phyloP scores from a whole-genome alignment of 176 grass and related monocot genomes.

The Phyllostachys edulis region DNA sequence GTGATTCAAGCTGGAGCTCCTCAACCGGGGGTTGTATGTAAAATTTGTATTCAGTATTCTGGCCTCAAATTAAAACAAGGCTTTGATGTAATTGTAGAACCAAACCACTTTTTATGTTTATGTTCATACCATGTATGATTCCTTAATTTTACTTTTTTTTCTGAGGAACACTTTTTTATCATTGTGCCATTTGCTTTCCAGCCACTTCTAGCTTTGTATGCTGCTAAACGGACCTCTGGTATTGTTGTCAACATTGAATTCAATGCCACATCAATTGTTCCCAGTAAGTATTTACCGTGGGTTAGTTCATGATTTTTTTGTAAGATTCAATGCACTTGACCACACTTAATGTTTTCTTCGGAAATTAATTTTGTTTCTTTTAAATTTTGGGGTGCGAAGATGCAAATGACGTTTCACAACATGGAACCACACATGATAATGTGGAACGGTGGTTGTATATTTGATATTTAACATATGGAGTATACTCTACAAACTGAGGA shows the following conservation, averaged over 20 bases:
- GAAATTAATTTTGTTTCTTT: too few relatives aligned
- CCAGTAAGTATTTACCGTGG: slow-evolving; percentile 70
- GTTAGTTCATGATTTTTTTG: too few relatives aligned
- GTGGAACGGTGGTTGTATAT: background rate
- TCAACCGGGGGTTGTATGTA: background rate
- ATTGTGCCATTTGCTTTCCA: slow-evolving; percentile 42
- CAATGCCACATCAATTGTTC: slow-evolving; percentile 76
- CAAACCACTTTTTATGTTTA: background rate
- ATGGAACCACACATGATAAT: background rate
- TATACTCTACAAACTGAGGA: too few relatives aligned
- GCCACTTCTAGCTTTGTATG: slow-evolving; percentile 90
- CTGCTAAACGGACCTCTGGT: slow-evolving; percentile 75
- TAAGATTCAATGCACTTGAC: too few relatives aligned
- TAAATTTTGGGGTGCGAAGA: too few relatives aligned
- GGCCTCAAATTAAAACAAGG: background rate
- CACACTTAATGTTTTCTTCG: too few relatives aligned
- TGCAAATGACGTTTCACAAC: background rate
- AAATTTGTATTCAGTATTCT: background rate
- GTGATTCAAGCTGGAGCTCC: background rate
- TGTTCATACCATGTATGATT: background rate
- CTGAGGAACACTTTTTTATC: background rate
- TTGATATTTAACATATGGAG: background rate
- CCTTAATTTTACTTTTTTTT: background rate
- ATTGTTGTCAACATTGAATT: slow-evolving; percentile 97
- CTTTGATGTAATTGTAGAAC: background rate